Evolutionary conservation across 208 protist genomes (phyloP).

Genomic region (Spongospora subterranea): DNA sequence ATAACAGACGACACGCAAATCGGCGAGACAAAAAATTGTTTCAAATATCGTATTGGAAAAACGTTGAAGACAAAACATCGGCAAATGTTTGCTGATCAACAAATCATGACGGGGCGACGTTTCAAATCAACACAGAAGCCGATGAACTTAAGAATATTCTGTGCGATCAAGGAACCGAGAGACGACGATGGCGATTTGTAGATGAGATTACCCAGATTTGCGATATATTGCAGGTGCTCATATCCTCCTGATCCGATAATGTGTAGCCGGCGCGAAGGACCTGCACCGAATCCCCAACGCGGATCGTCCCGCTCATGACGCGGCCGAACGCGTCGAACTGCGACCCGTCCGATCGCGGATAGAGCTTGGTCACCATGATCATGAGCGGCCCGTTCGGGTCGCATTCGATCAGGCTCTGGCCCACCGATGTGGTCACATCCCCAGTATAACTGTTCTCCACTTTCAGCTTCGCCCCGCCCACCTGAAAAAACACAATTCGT

Average conservation of each 20-base stretch:
- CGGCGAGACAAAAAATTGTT: not conserved
- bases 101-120: too few relatives aligned
- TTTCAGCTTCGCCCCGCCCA: conserved; percentile 67
- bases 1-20: not conserved
- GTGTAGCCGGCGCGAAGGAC: conserved; percentile 86
- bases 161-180: not conserved
- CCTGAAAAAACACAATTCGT: not conserved
- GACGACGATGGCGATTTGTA: not conserved
- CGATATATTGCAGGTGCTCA: conserved; percentile 67
- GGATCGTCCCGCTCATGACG: conserved; percentile 81
- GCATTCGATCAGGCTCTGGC: conserved; percentile 71
- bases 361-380: conserved; percentile 83
- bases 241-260: conserved; percentile 79
- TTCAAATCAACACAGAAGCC: too few relatives aligned
- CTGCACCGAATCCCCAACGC: conserved; percentile 71
- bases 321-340: conserved; percentile 82
- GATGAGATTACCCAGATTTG: conserved; percentile 66
- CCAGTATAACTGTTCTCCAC: conserved; percentile 78
- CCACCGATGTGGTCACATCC: conserved; percentile 69
- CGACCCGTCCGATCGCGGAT: conserved; percentile 62
- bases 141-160: too few relatives aligned
- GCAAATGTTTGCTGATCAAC: too few relatives aligned
- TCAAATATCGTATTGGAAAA: not conserved
- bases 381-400: conserved; percentile 76
- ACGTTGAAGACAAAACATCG: too few relatives aligned